Percentiles rank a stretch among this genome's conserved stretches.
These are phyloP conservation scores for Leccinum imitatum DNA, from an alignment of 768 basidiomycete species.

Conservation along the genomic window DNA sequence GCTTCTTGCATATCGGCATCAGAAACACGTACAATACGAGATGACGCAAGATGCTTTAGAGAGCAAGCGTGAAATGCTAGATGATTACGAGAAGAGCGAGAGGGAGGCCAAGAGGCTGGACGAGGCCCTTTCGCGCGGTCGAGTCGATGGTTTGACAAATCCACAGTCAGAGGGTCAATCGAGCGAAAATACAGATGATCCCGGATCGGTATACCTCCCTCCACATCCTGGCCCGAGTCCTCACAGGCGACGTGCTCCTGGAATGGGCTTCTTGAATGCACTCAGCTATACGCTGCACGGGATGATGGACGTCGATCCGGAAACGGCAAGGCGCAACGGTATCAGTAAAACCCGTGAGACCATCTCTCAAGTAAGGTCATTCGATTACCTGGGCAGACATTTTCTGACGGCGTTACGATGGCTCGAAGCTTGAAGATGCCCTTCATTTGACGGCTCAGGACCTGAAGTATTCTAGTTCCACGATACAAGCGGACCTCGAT, in stretches of 20 bases:
- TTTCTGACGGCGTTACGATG: constrained; percentile 19
- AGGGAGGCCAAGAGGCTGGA: constrained; percentile 86
- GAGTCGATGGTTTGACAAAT: constrained; percentile 30
- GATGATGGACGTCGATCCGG: constrained; percentile 99
- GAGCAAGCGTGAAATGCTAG: constrained; percentile 77
- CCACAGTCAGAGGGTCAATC: constrained; percentile 33
- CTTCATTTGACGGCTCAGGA: constrained; percentile 90
- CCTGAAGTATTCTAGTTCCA: constrained; percentile 93
- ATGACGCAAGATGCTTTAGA: constrained; percentile 93
- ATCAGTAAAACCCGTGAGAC: constrained; percentile 94
- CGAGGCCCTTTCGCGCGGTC: constrained; percentile 73
- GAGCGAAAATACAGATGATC: constrained; percentile 39
- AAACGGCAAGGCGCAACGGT: constrained; percentile 87
- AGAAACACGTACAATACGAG: constrained; percentile 97
- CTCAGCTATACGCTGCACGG: constrained; percentile 93
- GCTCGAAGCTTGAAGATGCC: constrained; percentile 85
- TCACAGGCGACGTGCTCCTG: constrained; percentile 59
- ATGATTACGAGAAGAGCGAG: constrained; percentile 91
- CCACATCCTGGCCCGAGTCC: constrained; percentile 82
- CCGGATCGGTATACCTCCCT: constrained; percentile 56
- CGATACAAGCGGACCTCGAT: constrained; percentile 96
- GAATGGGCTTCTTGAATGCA: constrained; percentile 87
- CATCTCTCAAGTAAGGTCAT: constrained; percentile 78
- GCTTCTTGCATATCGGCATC: constrained; percentile 90
- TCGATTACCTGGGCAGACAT: constrained; percentile 6